These are phyloP conservation scores for Neocucurbitaria cava DNA, from an alignment of 2,329 filamentous ascomycete species.

Conservation along the genomic window DNA sequence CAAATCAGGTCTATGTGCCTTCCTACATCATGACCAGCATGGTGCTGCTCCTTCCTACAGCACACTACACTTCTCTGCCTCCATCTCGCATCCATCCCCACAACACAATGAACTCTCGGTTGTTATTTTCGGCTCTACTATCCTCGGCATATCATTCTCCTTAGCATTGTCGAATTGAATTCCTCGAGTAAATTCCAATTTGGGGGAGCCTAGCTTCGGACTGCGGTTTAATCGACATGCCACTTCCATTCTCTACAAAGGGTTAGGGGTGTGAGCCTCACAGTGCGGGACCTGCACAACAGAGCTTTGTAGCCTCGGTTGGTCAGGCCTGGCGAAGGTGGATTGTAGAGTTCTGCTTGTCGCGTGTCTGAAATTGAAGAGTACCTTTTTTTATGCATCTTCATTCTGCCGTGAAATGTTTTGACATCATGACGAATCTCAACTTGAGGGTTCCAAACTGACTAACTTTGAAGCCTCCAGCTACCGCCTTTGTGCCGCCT, in stretches of 20 bases:
- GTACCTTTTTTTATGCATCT: slow-evolving; percentile 7
- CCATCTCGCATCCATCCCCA: slow-evolving; percentile 20
- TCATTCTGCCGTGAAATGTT: neutral
- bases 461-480: neutral
- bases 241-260: slow-evolving; percentile 37
- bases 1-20: slow-evolving; percentile 41
- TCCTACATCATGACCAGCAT: slow-evolving; percentile 27
- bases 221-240: slow-evolving; percentile 31
- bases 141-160: slow-evolving; percentile 7
- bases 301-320: no score
- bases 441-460: no score
- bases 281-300: slow-evolving; percentile 26
- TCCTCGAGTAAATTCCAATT: slow-evolving; percentile 9
- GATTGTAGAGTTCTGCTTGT: slow-evolving; percentile 31
- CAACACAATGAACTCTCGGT: slow-evolving; percentile 25
- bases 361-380: slow-evolving; percentile 33
- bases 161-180: slow-evolving; percentile 9
- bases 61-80: slow-evolving; percentile 24
- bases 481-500: neutral
- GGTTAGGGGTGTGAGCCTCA: slow-evolving; percentile 18
- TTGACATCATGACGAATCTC: neutral
- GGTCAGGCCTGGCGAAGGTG: slow-evolving; percentile 31
- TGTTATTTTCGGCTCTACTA: slow-evolving; percentile 8
- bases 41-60: slow-evolving; percentile 26
- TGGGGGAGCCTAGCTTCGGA: slow-evolving; percentile 13